Base-by-base conservation (phyloP, 108 stramenopile genomes). In the Aurantiochytrium sp. region DNA sequence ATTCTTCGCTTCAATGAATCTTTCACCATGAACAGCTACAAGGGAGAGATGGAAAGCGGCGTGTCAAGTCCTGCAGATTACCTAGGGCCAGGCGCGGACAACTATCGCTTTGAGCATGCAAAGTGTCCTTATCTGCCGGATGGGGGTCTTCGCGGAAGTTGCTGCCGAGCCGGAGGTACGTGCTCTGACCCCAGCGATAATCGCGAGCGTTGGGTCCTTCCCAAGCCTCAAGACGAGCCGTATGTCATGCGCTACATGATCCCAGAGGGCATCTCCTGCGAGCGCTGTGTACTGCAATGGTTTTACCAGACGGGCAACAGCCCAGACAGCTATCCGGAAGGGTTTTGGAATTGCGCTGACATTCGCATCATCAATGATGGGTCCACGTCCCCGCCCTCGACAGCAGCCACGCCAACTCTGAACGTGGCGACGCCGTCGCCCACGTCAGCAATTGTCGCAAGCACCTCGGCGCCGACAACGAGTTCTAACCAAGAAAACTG, bases 221-320 rank as follows among this genome's bases (percentile, higher is more conserved):
- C 87, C 19, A 44, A 88, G 43, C 12, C 58, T 8, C 14, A 14
- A 35, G 23, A 55, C 29, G 58, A 35, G 28, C 89, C 91, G 19
- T 93, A 88, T 59, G 60, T 60, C 43, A 93, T 92, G 57, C 90
- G 83, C 72, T 91, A 93, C 90, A 90, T 91, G 6, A 44, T 96
- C 47, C 96, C 95, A 12, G 58, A 69, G 1, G 72, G 91, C 88
- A 28, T 96, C n/a, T 64, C 58, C n/a, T 95, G 96, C 4, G 94
- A 95, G 57, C 60, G 92, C 47, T 91, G 95, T 16, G 72, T 95
- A 19, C 59, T 95, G n/a, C 95, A 95, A 69, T 96, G 96, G 96
- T 90, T 91, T 43, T 96, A 96, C 88, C 55, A 94, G 6, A 96
- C 95, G 2, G 96, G 93, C 42, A 96, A 96, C 60, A 92, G 91